phyloP scores from a whole-genome alignment of 257 asterid species.

The Solanum sejunctum region DNA sequence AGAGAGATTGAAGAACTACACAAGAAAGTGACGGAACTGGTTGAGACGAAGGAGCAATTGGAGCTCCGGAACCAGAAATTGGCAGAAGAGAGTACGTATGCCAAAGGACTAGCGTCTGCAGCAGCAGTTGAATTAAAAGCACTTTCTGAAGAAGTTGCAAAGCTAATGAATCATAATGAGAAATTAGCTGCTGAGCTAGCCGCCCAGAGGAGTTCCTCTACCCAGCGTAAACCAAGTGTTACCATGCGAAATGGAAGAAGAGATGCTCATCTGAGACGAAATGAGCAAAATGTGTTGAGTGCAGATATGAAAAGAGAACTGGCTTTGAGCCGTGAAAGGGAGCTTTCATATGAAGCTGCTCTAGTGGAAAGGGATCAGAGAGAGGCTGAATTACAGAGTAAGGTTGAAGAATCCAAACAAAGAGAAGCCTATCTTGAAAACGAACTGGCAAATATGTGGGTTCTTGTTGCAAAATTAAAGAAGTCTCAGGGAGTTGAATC shows the following conservation, averaged over 20 bases:
- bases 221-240: conserved; percentile 49
- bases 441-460: conserved; percentile 98
- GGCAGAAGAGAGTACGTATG: conserved; percentile 88
- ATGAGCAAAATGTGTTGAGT: conserved; percentile 28
- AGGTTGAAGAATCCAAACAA: conserved; percentile 88
- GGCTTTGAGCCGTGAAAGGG: conserved; percentile 69
- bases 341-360: conserved; percentile 67
- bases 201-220: conserved; percentile 49
- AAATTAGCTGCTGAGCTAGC: conserved; percentile 62
- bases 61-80: conserved; percentile 77
- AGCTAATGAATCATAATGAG: conserved; percentile 87
- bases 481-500: conserved; percentile 49
- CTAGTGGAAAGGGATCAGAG: conserved; percentile 53
- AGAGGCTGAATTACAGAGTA: conserved; percentile 70
- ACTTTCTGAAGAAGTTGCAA: conserved; percentile 92
- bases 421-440: conserved; percentile 92
- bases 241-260: conserved; percentile 54
- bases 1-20: conserved; percentile 56
- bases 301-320: conserved; percentile 67
- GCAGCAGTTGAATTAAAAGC: conserved; percentile 98
- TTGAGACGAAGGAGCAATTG: conserved; percentile 54
- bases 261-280: conserved; percentile 42
- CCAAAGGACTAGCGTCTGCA: conserved; percentile 96
- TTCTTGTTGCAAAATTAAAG: conserved; percentile 78
- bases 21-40: conserved; percentile 39